Percentiles rank a stretch among this genome's conserved stretches.
Evolutionary conservation across 1,284 basidiomycete species (phyloP).

Genomic region (Vanrija humicola): DNA sequence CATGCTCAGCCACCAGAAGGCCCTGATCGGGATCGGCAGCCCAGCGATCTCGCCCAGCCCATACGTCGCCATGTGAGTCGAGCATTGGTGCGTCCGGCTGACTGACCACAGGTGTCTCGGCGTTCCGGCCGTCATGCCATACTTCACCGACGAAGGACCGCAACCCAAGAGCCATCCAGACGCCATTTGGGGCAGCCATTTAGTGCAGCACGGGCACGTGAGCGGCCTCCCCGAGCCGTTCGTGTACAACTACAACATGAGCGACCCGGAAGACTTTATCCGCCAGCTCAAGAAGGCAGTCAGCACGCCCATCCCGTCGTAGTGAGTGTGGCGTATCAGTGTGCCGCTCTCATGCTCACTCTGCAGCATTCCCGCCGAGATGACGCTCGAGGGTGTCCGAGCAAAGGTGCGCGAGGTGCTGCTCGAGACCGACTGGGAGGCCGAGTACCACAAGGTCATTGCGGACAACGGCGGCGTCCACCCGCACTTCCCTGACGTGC

Average conservation of each 20-base stretch:
- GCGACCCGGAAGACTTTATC: constrained; percentile 25
- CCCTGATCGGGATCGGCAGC: constrained; percentile 41
- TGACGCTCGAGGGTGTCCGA: constrained; percentile 21
- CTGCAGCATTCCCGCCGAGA: constrained; percentile 24
- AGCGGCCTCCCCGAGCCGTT: constrained; percentile 37
- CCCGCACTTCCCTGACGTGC: too few species aligned
- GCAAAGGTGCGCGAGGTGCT: constrained; percentile 13
- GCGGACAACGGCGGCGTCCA: constrained; percentile 13
- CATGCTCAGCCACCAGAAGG: constrained; percentile 31
- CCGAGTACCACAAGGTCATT: constrained; percentile 17
- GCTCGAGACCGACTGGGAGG: constrained; percentile 28
- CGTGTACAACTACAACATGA: constrained; percentile 34
- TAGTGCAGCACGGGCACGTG: constrained; percentile 41
- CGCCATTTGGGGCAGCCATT: not conserved
- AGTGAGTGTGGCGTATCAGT: not conserved
- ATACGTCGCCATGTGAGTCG: constrained; percentile 28
- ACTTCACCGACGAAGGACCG: constrained; percentile 9
- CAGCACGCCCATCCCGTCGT: constrained; percentile 27
- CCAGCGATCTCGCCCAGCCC: constrained; percentile 39
- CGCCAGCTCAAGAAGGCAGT: constrained; percentile 25
- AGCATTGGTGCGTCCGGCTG: too few species aligned
- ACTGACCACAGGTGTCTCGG: constrained; percentile 25
- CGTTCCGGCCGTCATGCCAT: constrained; percentile 44
- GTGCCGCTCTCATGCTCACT: too few species aligned
- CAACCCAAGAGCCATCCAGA: not conserved